Evolutionary conservation across 345 rosid genomes (phyloP).

Genomic region (Salix caprea): DNA sequence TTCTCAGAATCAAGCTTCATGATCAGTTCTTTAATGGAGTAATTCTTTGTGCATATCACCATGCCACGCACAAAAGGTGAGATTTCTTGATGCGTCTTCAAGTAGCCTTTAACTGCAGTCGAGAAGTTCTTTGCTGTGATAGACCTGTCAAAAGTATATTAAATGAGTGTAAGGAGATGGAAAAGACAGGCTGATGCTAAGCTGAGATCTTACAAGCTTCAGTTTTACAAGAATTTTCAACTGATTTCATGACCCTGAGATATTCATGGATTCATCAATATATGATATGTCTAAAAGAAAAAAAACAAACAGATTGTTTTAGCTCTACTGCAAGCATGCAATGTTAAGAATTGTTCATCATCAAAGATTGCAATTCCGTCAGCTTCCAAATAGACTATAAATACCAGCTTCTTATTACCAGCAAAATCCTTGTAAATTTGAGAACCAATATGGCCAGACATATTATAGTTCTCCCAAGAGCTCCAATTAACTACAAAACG

Average conservation of each 20-base stretch:
- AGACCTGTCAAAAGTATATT: slow-evolving; percentile 40
- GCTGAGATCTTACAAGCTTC: neutral
- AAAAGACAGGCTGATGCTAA: neutral
- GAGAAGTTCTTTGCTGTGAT: slow-evolving; percentile 83
- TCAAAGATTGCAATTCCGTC: neutral
- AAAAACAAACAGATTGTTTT: neutral
- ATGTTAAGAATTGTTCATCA: neutral
- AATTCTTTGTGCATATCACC: slow-evolving; percentile 62
- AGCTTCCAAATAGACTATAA: neutral
- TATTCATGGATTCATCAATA: neutral
- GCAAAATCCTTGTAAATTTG: neutral
- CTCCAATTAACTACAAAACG: neutral
- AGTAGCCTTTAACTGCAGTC: slow-evolving; percentile 56
- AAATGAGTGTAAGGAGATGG: neutral
- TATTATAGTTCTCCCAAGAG: neutral
- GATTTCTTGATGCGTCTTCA: slow-evolving; percentile 48
- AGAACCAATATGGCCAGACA: neutral
- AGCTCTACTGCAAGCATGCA: neutral
- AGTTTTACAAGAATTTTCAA: neutral
- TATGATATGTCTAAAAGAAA: neutral
- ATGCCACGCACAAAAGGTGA: slow-evolving; percentile 55
- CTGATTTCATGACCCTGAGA: neutral
- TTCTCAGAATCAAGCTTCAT: slow-evolving; percentile 58
- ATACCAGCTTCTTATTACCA: neutral
- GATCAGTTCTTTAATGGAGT: slow-evolving; percentile 72